Evolutionary conservation across 305 asterid species (phyloP), one percentile per base, ranked within the genome.

Genomic region (Plantago rigida): DNA sequence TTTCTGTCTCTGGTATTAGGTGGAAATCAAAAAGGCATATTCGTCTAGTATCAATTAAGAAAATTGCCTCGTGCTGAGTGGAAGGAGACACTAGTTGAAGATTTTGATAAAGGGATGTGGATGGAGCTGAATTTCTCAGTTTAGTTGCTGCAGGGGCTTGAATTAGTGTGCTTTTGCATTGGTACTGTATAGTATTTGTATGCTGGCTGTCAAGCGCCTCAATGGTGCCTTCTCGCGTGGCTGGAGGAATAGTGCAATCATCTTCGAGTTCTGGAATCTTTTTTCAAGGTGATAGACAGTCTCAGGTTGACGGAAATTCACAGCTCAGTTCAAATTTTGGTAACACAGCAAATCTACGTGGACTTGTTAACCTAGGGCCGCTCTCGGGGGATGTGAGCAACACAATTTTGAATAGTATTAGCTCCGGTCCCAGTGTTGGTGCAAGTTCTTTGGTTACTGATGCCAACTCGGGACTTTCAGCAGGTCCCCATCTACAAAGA

Each of bases 371-470:
- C 69, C 51, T 73, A 67, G 86, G 82, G 15, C 86, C 81, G 3
- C 75, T 80, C 59, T 78, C 89, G 3, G 92, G 85, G 51, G 94
- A 80, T 15, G 68, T 76, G 68, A 78, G 79, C 68, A 83, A 83
- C 60, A 58, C 82, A 13, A 78, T 85, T 60, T 73, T 87, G 57
- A 90, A 82, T 60, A 81, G 93, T 42, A 85, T 81, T 39, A 89
- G 64, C 72, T 85, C 97, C 0, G 94, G 84, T 54, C 91, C 95
- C 53, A 90, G 97, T 71, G 77, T 87, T 67, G 97, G 96, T 63
- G 96, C 94, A 44, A 85, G 95, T 79, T 90, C 97, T 63, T 69
- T 85, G 76, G 97, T 90, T 55, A 90, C 97, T 10, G 96, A 90
- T 81, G 95, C 96, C 54, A 87, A 90, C 71, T 90, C 97, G 3